Evolutionary conservation across 768 basidiomycete species (phyloP).

Genomic region (Rhodocollybia butyracea): DNA sequence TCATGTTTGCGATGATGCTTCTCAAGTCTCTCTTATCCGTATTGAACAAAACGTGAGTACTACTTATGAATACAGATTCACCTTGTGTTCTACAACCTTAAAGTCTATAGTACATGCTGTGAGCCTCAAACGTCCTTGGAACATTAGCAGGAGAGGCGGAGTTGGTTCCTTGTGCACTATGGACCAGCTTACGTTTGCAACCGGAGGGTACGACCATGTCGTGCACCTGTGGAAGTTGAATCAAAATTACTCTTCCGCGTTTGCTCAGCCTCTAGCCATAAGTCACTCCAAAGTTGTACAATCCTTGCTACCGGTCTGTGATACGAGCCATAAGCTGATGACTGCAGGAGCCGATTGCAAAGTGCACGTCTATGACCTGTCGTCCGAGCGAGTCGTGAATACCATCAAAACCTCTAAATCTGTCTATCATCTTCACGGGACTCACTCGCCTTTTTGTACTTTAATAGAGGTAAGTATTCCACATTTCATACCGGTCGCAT

Average conservation of each 20-base stretch:
- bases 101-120: not conserved
- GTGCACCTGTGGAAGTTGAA: slow-evolving; percentile 46
- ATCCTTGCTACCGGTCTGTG: slow-evolving; percentile 38
- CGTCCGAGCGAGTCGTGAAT: slow-evolving; percentile 39
- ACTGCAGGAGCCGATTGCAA: slow-evolving; percentile 48
- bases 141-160: slow-evolving; percentile 34
- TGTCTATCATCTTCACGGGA: slow-evolving; percentile 39
- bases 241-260: slow-evolving; percentile 27
- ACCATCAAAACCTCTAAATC: slow-evolving; percentile 39
- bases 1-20: slow-evolving; percentile 2
- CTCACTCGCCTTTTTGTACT: slow-evolving; percentile 34
- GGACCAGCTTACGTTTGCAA: slow-evolving; percentile 42
- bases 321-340: slow-evolving; percentile 44
- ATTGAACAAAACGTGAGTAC: not conserved
- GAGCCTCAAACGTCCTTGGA: slow-evolving; percentile 23
- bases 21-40: slow-evolving; percentile 2
- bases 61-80: not conserved
- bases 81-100: not conserved
- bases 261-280: slow-evolving; percentile 30
- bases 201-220: slow-evolving; percentile 45
- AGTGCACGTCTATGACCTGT: slow-evolving; percentile 42
- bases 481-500: not conserved
- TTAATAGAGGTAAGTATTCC: slow-evolving; percentile 38
- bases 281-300: slow-evolving; percentile 42
- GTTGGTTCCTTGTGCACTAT: slow-evolving; percentile 40